These are phyloP conservation scores for Ilyonectria mors-panacis DNA, from an alignment of 2,329 filamentous ascomycete genomes.

Conservation along the genomic window DNA sequence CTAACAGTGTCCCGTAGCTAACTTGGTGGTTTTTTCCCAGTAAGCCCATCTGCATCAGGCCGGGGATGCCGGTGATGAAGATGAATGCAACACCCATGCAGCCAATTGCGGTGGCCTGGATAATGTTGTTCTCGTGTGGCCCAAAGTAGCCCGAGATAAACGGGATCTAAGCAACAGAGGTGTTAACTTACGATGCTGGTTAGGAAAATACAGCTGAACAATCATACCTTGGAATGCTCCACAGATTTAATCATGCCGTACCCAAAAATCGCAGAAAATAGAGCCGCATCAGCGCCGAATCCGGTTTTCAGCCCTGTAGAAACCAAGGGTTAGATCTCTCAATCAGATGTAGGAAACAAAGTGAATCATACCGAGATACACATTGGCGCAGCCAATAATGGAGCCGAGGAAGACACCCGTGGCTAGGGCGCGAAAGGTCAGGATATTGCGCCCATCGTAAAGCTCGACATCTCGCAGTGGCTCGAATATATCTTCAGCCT, in stretches of 20 bases:
- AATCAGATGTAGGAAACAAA: neutral
- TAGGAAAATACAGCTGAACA: neutral
- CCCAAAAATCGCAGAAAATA: neutral
- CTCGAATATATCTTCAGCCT: too few species aligned
- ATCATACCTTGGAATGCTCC: neutral
- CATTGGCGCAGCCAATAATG: neutral
- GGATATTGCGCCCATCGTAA: too few species aligned
- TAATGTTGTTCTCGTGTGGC: constrained; percentile 8
- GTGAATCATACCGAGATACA: neutral
- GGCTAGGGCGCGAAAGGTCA: neutral
- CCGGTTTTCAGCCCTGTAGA: neutral
- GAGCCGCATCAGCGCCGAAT: neutral
- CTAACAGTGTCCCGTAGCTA: neutral
- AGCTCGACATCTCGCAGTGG: too few species aligned
- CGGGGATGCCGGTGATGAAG: neutral
- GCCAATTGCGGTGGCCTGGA: neutral
- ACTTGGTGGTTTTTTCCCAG: neutral
- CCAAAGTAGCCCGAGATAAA: neutral
- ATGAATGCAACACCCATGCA: neutral
- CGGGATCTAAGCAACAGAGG: too few species aligned
- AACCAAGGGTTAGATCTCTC: neutral
- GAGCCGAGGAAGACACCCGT: neutral
- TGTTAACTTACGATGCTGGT: neutral
- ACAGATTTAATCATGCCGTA: neutral
- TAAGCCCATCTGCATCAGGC: neutral